Conservation (phyloP, 129 eudicot species). For the Ambrosia artemisiifolia region DNA sequence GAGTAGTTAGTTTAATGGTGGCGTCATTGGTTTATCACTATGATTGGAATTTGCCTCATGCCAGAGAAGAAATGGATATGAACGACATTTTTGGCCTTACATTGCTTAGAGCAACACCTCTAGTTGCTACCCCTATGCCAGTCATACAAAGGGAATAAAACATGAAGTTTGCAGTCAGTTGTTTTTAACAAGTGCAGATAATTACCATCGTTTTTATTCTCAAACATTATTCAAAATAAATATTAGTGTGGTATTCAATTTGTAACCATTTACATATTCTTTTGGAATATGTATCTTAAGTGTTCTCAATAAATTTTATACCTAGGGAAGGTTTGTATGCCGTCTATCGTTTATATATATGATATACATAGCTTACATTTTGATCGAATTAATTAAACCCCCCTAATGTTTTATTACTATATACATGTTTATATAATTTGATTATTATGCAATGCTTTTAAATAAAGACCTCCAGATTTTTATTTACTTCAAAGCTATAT, state of each 20-base stretch:
- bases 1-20: neutral
- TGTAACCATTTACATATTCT: no score
- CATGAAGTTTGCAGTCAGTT: neutral
- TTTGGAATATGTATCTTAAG: no score
- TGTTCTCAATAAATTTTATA: no score
- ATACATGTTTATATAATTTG: no score
- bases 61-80: neutral
- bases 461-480: no score
- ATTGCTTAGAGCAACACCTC: constrained; percentile 1
- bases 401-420: no score
- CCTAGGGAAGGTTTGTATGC: no score
- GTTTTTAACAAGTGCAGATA: neutral
- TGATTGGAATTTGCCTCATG: constrained; percentile 12
- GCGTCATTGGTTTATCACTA: constrained; percentile 7
- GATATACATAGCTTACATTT: no score
- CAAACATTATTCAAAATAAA: neutral
- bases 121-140: neutral
- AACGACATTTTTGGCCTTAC: constrained; percentile 1
- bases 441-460: no score
- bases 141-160: neutral
- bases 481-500: no score
- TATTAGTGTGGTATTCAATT: neutral
- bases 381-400: no score
- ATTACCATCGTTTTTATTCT: neutral
- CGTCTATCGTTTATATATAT: no score